Conservation (phyloP, 441 rosid species). For the Populus hybrid region DNA sequence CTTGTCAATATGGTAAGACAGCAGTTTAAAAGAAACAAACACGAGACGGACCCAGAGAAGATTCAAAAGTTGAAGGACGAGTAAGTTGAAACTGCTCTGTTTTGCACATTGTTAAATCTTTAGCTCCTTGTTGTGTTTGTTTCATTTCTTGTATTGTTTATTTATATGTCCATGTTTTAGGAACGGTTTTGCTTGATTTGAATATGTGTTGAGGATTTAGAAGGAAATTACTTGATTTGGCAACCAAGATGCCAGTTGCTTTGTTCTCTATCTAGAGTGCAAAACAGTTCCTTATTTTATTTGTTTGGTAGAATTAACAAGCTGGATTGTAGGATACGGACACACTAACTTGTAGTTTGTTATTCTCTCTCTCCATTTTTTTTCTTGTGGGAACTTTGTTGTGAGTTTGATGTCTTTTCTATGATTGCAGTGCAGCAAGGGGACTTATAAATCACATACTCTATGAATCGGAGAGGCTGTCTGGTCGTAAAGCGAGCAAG, state of each 20-base stretch:
- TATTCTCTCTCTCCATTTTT: background rate
- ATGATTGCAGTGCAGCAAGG: conserved; percentile 78
- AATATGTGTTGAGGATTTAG: background rate
- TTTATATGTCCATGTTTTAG: background rate
- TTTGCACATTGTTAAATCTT: background rate
- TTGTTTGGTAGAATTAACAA: background rate
- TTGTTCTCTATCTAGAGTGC: background rate
- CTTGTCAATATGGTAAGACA: conserved; percentile 82
- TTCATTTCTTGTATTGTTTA: background rate
- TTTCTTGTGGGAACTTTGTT: background rate
- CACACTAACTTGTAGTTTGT: background rate
- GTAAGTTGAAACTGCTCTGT: conserved; percentile 43
- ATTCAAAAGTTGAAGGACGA: conserved; percentile 92
- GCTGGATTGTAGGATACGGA: background rate
- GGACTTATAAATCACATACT: conserved; percentile 94
- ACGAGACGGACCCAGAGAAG: conserved; percentile 85
- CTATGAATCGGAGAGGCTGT: conserved; percentile 69
- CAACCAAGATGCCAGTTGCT: background rate
- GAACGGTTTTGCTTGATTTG: too few relatives aligned
- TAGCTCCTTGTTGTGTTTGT: background rate
- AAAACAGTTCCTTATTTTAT: background rate
- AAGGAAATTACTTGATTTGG: background rate
- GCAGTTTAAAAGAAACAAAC: conserved; percentile 79
- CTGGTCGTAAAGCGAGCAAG: conserved; percentile 70
- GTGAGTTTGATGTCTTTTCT: background rate